phyloP scores from a whole-genome alignment of 257 asterid genomes.

The Henckelia pumila region DNA sequence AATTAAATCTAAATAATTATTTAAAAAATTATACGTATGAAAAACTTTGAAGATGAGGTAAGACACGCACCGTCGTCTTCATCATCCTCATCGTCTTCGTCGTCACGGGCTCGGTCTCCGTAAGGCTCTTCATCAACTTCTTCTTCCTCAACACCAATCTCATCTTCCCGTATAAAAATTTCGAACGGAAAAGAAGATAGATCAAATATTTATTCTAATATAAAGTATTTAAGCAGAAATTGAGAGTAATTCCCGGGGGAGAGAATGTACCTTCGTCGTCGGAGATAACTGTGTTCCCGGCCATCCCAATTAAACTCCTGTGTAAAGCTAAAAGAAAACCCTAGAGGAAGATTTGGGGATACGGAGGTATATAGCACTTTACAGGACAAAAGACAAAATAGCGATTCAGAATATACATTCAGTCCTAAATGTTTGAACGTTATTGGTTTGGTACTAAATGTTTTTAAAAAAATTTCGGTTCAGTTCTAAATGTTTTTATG shows the following conservation, averaged over 20 bases:
- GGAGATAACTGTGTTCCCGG: conserved; percentile 61
- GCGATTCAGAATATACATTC: too few species aligned
- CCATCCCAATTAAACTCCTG: conserved; percentile 41
- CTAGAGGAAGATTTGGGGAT: too few species aligned
- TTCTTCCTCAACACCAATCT: conserved; percentile 64
- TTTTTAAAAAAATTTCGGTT: too few species aligned
- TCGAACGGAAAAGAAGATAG: not conserved
- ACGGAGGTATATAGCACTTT: too few species aligned
- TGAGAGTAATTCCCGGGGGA: not conserved
- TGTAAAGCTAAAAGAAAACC: conserved; percentile 38
- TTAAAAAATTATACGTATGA: not conserved
- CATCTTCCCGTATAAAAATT: conserved; percentile 43
- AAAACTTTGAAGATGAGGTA: not conserved
- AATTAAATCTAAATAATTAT: not conserved
- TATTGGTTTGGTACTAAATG: too few species aligned
- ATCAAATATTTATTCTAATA: conserved; percentile 1
- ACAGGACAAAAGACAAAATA: too few species aligned
- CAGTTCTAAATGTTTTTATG: too few species aligned
- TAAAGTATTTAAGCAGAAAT: not conserved
- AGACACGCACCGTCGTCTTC: conserved; percentile 61
- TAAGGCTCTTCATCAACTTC: conserved; percentile 69
- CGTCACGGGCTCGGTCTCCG: conserved; percentile 48
- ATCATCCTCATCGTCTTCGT: conserved; percentile 73
- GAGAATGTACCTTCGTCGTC: conserved; percentile 71
- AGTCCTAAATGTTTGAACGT: too few species aligned